Percentiles rank a stretch among this genome's conserved stretches.
phyloP scores from a whole-genome alignment of 2,329 filamentous ascomycete genomes.

The Botrytis paeoniae region DNA sequence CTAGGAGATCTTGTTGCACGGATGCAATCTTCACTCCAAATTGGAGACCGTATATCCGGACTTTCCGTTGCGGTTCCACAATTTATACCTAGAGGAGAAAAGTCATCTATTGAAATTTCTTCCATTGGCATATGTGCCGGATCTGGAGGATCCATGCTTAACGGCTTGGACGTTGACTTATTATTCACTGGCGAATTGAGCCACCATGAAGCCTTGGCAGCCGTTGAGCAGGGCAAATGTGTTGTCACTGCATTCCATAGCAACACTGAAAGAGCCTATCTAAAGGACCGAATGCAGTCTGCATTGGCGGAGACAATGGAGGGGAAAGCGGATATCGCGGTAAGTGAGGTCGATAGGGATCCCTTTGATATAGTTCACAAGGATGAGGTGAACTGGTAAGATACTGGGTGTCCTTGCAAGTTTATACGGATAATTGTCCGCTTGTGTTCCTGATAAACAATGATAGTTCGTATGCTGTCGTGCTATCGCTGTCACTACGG shows the following conservation, averaged over 20 bases:
- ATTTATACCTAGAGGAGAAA: constrained; percentile 23
- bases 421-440: background rate
- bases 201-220: constrained; percentile 86
- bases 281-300: constrained; percentile 66
- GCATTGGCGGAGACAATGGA: constrained; percentile 60
- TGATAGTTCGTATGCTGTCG: background rate
- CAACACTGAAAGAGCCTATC: constrained; percentile 84
- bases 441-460: background rate
- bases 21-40: constrained; percentile 29
- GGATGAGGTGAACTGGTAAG: constrained; percentile 18
- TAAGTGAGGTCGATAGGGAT: constrained; percentile 80
- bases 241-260: constrained; percentile 88
- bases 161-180: constrained; percentile 68
- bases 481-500: background rate
- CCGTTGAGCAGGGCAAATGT: constrained; percentile 77
- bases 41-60: constrained; percentile 21
- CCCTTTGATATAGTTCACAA: constrained; percentile 71
- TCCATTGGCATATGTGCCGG: constrained; percentile 87
- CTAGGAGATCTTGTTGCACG: constrained; percentile 30
- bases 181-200: constrained; percentile 90
- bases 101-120: constrained; percentile 46
- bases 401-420: constrained; percentile 9
- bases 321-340: constrained; percentile 59
- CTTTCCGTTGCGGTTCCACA: constrained; percentile 37
- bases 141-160: constrained; percentile 75